These are phyloP conservation scores for Bruguiera gymnorhiza DNA, from an alignment of 345 rosid genomes.

Conservation along the genomic window DNA sequence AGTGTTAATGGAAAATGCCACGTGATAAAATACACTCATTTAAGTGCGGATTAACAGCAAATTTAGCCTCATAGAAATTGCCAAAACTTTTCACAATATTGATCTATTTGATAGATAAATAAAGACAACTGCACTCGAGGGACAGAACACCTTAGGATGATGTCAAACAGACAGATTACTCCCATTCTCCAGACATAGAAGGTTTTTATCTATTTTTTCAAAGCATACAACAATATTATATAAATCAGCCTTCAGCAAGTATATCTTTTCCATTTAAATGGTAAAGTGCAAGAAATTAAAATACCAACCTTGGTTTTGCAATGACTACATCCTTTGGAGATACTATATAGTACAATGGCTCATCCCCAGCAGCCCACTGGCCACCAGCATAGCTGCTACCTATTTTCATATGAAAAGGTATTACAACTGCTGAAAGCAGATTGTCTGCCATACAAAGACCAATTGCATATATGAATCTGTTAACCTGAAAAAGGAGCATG, in stretches of 20 bases:
- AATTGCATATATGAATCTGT: slow-evolving; percentile 20
- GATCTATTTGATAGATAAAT: too few relatives aligned
- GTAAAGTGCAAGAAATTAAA: slow-evolving; percentile 9
- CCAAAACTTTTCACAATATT: too few relatives aligned
- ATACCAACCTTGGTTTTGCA: slow-evolving; percentile 90
- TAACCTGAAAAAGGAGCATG: slow-evolving; percentile 98
- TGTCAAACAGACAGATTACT: too few relatives aligned
- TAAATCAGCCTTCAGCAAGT: not conserved
- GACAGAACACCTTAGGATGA: too few relatives aligned
- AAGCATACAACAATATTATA: not conserved
- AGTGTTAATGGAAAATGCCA: too few relatives aligned
- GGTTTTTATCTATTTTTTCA: too few relatives aligned
- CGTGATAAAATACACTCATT: too few relatives aligned
- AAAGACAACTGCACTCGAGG: too few relatives aligned
- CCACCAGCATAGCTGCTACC: slow-evolving; percentile 99
- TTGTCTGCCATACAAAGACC: slow-evolving; percentile 16
- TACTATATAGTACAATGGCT: slow-evolving; percentile 85
- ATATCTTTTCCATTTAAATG: not conserved
- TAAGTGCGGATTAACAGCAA: too few relatives aligned
- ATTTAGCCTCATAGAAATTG: too few relatives aligned
- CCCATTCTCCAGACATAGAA: too few relatives aligned
- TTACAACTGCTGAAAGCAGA: slow-evolving; percentile 20
- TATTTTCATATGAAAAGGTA: slow-evolving; percentile 31
- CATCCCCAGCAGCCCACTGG: slow-evolving; percentile 99
- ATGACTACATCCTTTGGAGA: slow-evolving; percentile 98